Evolutionary conservation across 2,329 filamentous ascomycete genomes (phyloP), one percentile per base, ranked within the genome.

Genomic region (Fusarium austroafricanum): DNA sequence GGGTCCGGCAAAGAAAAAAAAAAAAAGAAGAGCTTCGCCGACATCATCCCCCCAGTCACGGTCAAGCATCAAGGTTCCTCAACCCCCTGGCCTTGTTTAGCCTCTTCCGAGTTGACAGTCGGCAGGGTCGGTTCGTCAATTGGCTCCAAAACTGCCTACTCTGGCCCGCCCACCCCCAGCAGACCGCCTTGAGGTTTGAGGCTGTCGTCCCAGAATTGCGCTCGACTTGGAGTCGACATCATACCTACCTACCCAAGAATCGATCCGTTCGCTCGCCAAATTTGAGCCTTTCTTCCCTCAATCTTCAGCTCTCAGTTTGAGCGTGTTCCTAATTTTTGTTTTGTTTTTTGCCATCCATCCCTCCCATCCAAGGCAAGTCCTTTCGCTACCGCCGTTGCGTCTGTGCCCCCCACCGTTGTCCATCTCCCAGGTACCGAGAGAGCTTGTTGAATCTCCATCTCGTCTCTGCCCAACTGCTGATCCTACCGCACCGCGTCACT

Each of bases 381-480:
- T 67, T 61, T 70, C 47, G 46, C 63, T 55, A 57, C 65, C 60
- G 61, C 57, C 57, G 53, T 67, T 60, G 67, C 63, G 67, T 69
- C 69, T 67, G 58, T 68, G 71, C 72, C 67, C 72, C 72, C 72
- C 72, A 74, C 72, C 65, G 67, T 57, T 64, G 57, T 65, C 55
- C 55, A 59, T 63, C 65, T 69, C 67, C 58, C 61, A 71, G 64
- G 67, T 65, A 70, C 66, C 54, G 62, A 68, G 62, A 74, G 65
- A 74, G 69, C 70, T 71, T 70, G 67, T 70, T 59, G 63, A 73
- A 67, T 63, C 56, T 72, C 69, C 69, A 65, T 73, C 56, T 70
- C 67, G 61, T 71, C 68, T 72, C 72, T 74, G 72, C 72, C 72
- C 72, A 74, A 73, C 71, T 73, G 72, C 71, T 75, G 72, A 75